Percentiles rank a stretch among this genome's conserved stretches.
Evolutionary conservation across 2,329 filamentous ascomycete genomes (phyloP).

Genomic region (Sclerotinia trifoliorum): DNA sequence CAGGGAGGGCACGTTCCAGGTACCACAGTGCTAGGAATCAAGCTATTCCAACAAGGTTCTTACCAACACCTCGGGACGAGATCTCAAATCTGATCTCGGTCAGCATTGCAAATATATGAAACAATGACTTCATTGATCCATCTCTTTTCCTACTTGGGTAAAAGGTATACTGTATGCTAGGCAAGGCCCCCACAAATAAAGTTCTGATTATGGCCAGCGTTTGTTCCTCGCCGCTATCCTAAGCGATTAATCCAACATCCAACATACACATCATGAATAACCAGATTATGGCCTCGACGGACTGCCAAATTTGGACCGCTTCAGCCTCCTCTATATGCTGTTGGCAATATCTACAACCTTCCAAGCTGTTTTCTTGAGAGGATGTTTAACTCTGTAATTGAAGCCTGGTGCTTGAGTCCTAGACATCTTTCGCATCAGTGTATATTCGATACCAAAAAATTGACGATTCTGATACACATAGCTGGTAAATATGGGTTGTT

Average conservation of each 20-base stretch:
- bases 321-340: constrained; percentile 1
- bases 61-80: neutral
- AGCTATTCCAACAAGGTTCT: neutral
- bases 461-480: neutral
- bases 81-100: neutral
- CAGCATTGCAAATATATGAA: neutral
- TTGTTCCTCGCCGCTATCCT: neutral
- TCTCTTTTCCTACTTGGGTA: too few relatives aligned
- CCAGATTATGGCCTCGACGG: neutral
- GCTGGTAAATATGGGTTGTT: neutral
- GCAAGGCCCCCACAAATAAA: neutral
- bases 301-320: neutral
- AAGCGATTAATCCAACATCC: constrained; percentile 2
- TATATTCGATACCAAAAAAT: neutral
- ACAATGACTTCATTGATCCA: neutral
- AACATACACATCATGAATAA: constrained; percentile 12
- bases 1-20: neutral
- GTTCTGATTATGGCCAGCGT: neutral
- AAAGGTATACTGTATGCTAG: too few relatives aligned
- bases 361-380: neutral
- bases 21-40: neutral
- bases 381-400: neutral
- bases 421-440: neutral
- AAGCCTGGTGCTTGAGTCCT: neutral
- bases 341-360: constrained; percentile 7